Conservation (phyloP, 805 yeast genomes). For the Sugiyamaella lignohabitans region DNA sequence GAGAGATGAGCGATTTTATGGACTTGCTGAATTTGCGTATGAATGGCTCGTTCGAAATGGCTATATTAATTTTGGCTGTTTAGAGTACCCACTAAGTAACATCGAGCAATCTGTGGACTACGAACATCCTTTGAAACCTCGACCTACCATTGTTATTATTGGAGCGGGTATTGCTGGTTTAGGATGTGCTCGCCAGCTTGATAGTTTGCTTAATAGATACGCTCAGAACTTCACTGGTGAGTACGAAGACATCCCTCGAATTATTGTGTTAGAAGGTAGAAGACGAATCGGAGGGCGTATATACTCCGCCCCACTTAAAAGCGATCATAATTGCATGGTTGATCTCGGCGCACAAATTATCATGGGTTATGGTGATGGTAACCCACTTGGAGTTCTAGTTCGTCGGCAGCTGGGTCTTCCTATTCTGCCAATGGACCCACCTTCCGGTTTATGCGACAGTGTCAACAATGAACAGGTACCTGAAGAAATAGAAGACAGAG, state of each 20-base stretch:
- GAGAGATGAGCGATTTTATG: slow-evolving; percentile 33
- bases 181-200: slow-evolving; percentile 93
- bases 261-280: slow-evolving; percentile 36
- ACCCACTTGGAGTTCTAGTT: slow-evolving; percentile 36
- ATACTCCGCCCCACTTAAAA: slow-evolving; percentile 30
- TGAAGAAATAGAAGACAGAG: slow-evolving; percentile 28
- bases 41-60: slow-evolving; percentile 39
- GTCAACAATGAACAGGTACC: slow-evolving; percentile 29
- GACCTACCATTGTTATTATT: slow-evolving; percentile 56
- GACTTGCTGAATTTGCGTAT: slow-evolving; percentile 38
- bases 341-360: slow-evolving; percentile 38
- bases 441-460: slow-evolving; percentile 31
- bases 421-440: slow-evolving; percentile 31
- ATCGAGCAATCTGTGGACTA: slow-evolving; percentile 9
- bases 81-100: slow-evolving; percentile 25
- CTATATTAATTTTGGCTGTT: slow-evolving; percentile 38
- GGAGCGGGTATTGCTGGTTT: slow-evolving; percentile 98
- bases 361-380: slow-evolving; percentile 37
- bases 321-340: slow-evolving; percentile 23
- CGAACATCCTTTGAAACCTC: slow-evolving; percentile 24
- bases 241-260: slow-evolving; percentile 36
- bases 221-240: slow-evolving; percentile 28
- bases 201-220: slow-evolving; percentile 45
- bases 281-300: slow-evolving; percentile 39
- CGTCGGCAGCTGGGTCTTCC: slow-evolving; percentile 38